These are phyloP conservation scores for Colletotrichum echinochloae DNA, from an alignment of 2,329 filamentous ascomycete genomes.

Conservation along the genomic window DNA sequence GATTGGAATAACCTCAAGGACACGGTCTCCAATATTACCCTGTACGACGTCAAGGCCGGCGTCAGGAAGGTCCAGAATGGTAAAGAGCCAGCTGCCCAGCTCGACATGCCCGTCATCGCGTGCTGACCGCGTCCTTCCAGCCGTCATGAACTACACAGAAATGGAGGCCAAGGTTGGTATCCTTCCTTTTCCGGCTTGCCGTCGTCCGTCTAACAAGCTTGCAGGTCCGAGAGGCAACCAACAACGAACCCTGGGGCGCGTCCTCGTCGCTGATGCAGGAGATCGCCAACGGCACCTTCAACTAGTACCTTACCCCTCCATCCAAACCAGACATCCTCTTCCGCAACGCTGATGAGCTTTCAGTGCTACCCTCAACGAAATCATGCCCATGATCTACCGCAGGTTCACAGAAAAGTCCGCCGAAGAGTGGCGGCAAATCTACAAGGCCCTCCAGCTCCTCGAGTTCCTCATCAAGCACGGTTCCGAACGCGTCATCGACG, in stretches of 20 bases:
- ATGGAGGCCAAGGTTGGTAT: constrained; percentile 79
- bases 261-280: constrained; percentile 92
- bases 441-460: constrained; percentile 96
- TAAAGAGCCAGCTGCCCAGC: constrained; percentile 56
- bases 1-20: constrained; percentile 88
- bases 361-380: constrained; percentile 96
- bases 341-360: constrained; percentile 22
- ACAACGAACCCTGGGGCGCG: constrained; percentile 97
- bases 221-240: constrained; percentile 95
- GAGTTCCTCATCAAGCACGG: constrained; percentile 99
- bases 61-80: constrained; percentile 98
- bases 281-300: constrained; percentile 97
- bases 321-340: not conserved
- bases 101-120: constrained; percentile 12
- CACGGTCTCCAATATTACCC: constrained; percentile 88
- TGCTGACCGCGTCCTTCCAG: constrained; percentile 61
- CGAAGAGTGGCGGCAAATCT: constrained; percentile 99
- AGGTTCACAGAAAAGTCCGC: constrained; percentile 98
- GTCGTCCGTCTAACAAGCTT: constrained; percentile 41
- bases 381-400: constrained; percentile 99
- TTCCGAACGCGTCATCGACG: constrained; percentile 96
- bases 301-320: constrained; percentile 76
- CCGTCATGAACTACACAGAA: constrained; percentile 98
- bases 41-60: constrained; percentile 95
- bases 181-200: constrained; percentile 13